Evolutionary conservation across 1,284 basidiomycete genomes (phyloP).

Genomic region (Sanghuangporus baumii): DNA sequence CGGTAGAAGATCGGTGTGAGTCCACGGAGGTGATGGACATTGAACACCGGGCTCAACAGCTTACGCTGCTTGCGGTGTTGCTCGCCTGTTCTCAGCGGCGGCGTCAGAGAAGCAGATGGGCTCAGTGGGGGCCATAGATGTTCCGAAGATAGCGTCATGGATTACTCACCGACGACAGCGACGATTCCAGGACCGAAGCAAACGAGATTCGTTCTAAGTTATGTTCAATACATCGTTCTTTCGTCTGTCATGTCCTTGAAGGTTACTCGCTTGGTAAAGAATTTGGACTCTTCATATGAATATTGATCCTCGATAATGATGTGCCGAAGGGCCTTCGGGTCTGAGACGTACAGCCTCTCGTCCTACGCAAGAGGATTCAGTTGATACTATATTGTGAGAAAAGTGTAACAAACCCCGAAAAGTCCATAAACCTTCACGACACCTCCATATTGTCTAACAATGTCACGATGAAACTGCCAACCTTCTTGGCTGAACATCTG

Average conservation of each 20-base stretch:
- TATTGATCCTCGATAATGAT: constrained; percentile 21
- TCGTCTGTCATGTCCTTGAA: neutral
- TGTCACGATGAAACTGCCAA: constrained; percentile 37
- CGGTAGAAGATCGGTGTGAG: constrained; percentile 23
- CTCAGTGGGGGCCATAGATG: neutral
- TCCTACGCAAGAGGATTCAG: constrained; percentile 4
- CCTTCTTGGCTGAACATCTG: constrained; percentile 44
- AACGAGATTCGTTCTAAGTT: neutral
- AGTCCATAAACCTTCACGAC: constrained; percentile 19
- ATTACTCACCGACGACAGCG: neutral
- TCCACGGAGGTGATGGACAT: constrained; percentile 20
- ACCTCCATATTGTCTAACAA: constrained; percentile 23
- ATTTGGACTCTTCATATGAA: constrained; percentile 18
- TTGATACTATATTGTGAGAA: neutral
- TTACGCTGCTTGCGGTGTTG: constrained; percentile 19
- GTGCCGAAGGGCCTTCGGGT: constrained; percentile 19
- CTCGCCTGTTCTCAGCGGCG: constrained; percentile 17
- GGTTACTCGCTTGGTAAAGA: constrained; percentile 1
- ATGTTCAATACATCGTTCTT: neutral
- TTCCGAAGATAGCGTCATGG: neutral
- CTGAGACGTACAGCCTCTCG: constrained; percentile 19
- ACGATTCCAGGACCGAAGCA: constrained; percentile 8
- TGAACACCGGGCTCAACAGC: constrained; percentile 25
- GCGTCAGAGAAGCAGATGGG: neutral
- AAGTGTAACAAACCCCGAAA: constrained; percentile 14